Evolutionary conservation across 176 grass and related monocot genomes (phyloP).

Genomic region (Eragrostis curvula): DNA sequence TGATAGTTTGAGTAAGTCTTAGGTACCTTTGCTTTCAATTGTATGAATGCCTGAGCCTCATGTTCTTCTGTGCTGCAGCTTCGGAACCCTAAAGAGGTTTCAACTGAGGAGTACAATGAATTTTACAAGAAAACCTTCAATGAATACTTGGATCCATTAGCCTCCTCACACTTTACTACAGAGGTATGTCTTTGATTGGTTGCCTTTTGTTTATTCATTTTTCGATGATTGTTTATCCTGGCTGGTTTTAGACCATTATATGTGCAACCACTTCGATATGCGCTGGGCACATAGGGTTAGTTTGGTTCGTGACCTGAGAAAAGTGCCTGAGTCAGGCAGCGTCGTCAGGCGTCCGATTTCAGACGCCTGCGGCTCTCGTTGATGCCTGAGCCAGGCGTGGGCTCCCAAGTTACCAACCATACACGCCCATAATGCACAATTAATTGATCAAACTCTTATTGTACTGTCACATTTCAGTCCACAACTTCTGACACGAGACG

Average conservation of each 20-base stretch:
- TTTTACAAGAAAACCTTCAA: constrained; percentile 98
- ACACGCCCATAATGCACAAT: background rate
- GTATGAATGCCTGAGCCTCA: constrained; percentile 1
- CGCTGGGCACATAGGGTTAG: too few species aligned
- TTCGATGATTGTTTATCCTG: background rate
- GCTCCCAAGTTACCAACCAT: too few species aligned
- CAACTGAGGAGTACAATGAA: constrained; percentile 92
- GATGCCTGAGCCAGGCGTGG: too few species aligned
- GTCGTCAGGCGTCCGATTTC: too few species aligned
- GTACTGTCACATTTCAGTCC: background rate
- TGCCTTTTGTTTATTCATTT: constrained; percentile 27
- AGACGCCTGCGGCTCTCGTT: too few species aligned
- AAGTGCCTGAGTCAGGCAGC: too few species aligned
- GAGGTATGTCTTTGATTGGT: constrained; percentile 57
- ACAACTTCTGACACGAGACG: background rate
- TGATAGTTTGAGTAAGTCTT: background rate
- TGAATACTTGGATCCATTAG: constrained; percentile 83
- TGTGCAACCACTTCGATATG: background rate
- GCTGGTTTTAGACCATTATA: constrained; percentile 17
- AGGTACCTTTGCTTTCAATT: background rate
- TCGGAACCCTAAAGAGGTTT: constrained; percentile 85
- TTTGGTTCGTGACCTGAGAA: too few species aligned
- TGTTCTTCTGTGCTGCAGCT: constrained; percentile 51
- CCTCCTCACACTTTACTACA: constrained; percentile 95
- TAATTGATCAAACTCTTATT: background rate